Percentiles rank a stretch among this genome's conserved stretches.
Evolutionary conservation across 805 yeast genomes (phyloP).

Genomic region (Ogataea neopini): DNA sequence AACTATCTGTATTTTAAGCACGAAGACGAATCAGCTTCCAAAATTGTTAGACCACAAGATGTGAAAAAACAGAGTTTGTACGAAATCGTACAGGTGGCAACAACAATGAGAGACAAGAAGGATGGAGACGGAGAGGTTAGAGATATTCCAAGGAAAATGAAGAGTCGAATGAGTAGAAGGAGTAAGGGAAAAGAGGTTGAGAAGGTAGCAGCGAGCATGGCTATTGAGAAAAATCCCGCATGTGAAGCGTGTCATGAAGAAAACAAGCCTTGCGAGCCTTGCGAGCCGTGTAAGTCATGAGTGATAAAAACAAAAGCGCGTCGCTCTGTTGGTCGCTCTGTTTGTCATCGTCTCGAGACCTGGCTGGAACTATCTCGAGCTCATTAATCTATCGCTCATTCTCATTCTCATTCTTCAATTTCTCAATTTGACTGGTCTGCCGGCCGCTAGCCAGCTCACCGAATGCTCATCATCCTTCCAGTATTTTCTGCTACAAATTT

Average conservation of each 20-base stretch:
- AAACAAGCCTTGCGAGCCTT: neutral
- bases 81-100: neutral
- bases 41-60: constrained; percentile 40
- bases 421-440: too few species aligned
- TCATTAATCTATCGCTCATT: too few species aligned
- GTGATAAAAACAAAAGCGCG: too few species aligned
- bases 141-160: neutral
- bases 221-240: too few species aligned
- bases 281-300: too few species aligned
- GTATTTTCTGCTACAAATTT: too few species aligned
- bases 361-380: too few species aligned
- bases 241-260: neutral
- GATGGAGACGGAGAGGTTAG: neutral
- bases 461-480: too few species aligned
- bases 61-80: constrained; percentile 25
- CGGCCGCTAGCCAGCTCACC: too few species aligned
- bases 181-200: neutral
- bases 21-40: constrained; percentile 35
- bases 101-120: neutral
- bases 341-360: too few species aligned
- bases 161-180: neutral
- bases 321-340: too few species aligned
- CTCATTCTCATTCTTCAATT: too few species aligned
- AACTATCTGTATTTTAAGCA: constrained; percentile 47
- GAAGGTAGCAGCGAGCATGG: neutral